These are phyloP conservation scores for Antitrichia curtipendula DNA, from an alignment of 225 moss, liverwort and hornwort species.

Conservation along the genomic window DNA sequence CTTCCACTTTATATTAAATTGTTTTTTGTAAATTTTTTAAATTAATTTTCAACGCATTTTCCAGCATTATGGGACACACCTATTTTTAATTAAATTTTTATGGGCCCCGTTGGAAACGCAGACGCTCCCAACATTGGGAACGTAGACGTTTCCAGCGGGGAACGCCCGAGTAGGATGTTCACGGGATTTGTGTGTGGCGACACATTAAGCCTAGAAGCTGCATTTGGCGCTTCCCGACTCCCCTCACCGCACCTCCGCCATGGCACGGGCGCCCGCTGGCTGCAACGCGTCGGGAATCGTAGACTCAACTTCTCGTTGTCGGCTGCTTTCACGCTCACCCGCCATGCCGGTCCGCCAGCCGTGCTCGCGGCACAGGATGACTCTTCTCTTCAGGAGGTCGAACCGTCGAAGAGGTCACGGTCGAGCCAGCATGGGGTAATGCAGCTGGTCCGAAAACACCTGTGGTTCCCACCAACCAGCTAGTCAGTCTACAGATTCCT, in stretches of 20 bases:
- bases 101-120: too few relatives aligned
- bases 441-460: slow-evolving; percentile 12
- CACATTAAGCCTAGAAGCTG: not conserved
- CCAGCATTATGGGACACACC: too few relatives aligned
- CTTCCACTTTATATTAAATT: too few relatives aligned
- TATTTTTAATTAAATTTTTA: too few relatives aligned
- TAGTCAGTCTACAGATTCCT: slow-evolving; percentile 65
- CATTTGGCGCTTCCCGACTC: not conserved
- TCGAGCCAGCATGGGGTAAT: slow-evolving; percentile 21
- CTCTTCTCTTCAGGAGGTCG: slow-evolving; percentile 22
- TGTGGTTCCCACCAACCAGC: slow-evolving; percentile 20
- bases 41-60: too few relatives aligned
- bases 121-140: too few relatives aligned
- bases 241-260: not conserved
- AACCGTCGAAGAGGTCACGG: slow-evolving; percentile 31
- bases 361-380: slow-evolving; percentile 50
- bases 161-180: too few relatives aligned
- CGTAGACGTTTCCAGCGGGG: too few relatives aligned
- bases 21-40: too few relatives aligned
- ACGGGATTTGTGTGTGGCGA: not conserved
- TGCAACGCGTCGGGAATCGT: not conserved
- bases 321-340: not conserved
- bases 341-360: not conserved
- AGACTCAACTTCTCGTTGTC: not conserved
- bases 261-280: not conserved